phyloP scores from a whole-genome alignment of 2,329 filamentous ascomycete species.

The Hymenoscyphus albidus region DNA sequence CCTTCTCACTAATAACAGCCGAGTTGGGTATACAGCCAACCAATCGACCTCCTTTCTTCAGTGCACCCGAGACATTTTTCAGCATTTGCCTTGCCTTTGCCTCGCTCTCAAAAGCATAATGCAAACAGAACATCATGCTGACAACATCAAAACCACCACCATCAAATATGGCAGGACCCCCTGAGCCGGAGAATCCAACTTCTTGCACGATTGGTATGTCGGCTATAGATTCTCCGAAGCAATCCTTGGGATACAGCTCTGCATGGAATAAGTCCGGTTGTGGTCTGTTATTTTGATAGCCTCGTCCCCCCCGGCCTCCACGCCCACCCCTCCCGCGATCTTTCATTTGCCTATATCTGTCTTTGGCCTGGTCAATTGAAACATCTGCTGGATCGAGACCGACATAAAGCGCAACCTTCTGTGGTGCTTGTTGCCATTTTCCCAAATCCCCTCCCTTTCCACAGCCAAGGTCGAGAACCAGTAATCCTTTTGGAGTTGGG shows the following conservation, averaged over 20 bases:
- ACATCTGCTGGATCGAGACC: conserved; percentile 90
- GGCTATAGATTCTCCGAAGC: conserved; percentile 79
- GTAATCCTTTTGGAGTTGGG: conserved; percentile 51
- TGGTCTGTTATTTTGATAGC: conserved; percentile 45
- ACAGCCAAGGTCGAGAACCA: conserved; percentile 91
- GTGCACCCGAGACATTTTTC: conserved; percentile 79
- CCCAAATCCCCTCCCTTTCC: conserved; percentile 93
- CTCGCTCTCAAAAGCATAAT: conserved; percentile 95
- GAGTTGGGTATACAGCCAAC: conserved; percentile 97
- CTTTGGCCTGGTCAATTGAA: conserved; percentile 84
- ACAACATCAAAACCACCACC: conserved; percentile 91
- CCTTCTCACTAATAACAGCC: conserved; percentile 76
- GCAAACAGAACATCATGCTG: conserved; percentile 99
- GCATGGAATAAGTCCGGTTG: conserved; percentile 69
- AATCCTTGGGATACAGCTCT: conserved; percentile 87
- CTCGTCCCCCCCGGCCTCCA: conserved; percentile 49
- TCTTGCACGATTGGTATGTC: conserved; percentile 77
- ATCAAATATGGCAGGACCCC: conserved; percentile 63
- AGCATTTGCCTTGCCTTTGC: conserved; percentile 88
- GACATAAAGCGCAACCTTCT: conserved; percentile 87
- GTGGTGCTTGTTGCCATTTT: conserved; percentile 95
- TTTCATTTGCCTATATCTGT: conserved; percentile 73
- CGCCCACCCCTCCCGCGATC: conserved; percentile 50
- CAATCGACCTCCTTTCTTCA: conserved; percentile 93
- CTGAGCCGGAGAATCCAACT: conserved; percentile 72